Conservation (phyloP, 2,329 filamentous ascomycete species). For the Graphilbum fragrans region DNA sequence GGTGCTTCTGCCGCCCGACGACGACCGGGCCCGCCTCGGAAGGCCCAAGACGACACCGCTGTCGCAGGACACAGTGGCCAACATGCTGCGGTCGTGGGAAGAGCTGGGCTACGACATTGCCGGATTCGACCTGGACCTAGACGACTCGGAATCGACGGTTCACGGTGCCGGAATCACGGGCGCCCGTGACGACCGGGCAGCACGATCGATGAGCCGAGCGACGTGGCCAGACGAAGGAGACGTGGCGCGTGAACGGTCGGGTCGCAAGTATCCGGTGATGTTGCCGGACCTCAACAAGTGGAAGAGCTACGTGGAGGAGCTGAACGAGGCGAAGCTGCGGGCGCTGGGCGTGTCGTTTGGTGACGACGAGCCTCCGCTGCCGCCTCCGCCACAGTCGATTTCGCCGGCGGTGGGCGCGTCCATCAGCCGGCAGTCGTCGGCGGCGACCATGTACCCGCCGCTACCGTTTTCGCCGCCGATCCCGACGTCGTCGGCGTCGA, state of each 20-base stretch:
- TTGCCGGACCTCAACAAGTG: constrained; percentile 59
- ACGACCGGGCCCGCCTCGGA: constrained; percentile 48
- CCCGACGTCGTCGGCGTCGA: constrained; percentile 65
- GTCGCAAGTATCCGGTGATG: constrained; percentile 45
- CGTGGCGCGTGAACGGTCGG: constrained; percentile 39
- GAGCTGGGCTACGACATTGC: constrained; percentile 55
- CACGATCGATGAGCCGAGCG: constrained; percentile 50
- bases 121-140: constrained; percentile 51
- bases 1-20: constrained; percentile 56
- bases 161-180: constrained; percentile 14
- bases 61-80: constrained; percentile 39
- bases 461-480: constrained; percentile 76
- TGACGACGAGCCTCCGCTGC: constrained; percentile 53
- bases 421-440: constrained; percentile 57
- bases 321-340: constrained; percentile 84
- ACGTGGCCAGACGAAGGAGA: constrained; percentile 56
- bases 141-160: constrained; percentile 15
- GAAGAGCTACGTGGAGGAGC: constrained; percentile 67
- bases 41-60: constrained; percentile 41
- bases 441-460: constrained; percentile 55
- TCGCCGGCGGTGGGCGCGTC: constrained; percentile 50
- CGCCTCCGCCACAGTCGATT: constrained; percentile 43
- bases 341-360: constrained; percentile 79
- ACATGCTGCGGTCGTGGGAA: constrained; percentile 55
- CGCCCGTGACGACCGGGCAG: constrained; percentile 17